Base-by-base conservation (phyloP, 2,329 filamentous ascomycete species). In the Decorospora gaudefroyi region DNA sequence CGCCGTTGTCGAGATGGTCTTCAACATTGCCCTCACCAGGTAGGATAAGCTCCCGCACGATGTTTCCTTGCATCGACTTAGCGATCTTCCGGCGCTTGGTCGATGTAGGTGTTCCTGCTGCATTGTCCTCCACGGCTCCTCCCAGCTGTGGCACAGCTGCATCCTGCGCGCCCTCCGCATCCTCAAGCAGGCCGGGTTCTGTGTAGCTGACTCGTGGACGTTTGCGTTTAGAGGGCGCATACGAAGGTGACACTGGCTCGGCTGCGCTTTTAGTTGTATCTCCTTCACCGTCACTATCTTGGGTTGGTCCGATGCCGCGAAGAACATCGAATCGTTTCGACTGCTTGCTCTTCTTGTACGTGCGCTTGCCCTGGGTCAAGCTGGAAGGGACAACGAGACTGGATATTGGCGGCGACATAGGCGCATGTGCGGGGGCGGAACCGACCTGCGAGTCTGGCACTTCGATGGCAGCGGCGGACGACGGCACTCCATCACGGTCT, bases 391-490 rank as follows among this genome's bases (percentile, higher is more conserved):
- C 31, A 8, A 42, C 17, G 6, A 40, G 10, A n/a, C 41, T 41
- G n/a, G 51, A 43, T 6, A 22, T 40, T 2, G 42, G 50, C 4
- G 50, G 42, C 1, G 48, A 37, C 19, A 42, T 23, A 11, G 38
- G 32, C 16, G 27, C 7, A 6, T 25, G 11, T 21, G 18, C 16
- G 26, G 27, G 9, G n/a, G 35, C 18, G 7, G 27, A 28, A 4
- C 12, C 17, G 10, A 25, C 12, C 13, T 59, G 57, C 1, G 51
- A 51, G 34, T 57, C 46, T 4, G 53, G 55, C 1, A 57, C 51
- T 13, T 53, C 42, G 12, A 58, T 32, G 10, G 49, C 41, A 4
- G 38, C 18, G 2, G 38, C 2, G 1, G 31, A 6, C 6, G 34
- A 17, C 12, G 16, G 16, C 10, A 32, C 30, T 11, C 30, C 17